Conservation (phyloP, 805 yeast species). For the Nakazawaea anatomiae region DNA sequence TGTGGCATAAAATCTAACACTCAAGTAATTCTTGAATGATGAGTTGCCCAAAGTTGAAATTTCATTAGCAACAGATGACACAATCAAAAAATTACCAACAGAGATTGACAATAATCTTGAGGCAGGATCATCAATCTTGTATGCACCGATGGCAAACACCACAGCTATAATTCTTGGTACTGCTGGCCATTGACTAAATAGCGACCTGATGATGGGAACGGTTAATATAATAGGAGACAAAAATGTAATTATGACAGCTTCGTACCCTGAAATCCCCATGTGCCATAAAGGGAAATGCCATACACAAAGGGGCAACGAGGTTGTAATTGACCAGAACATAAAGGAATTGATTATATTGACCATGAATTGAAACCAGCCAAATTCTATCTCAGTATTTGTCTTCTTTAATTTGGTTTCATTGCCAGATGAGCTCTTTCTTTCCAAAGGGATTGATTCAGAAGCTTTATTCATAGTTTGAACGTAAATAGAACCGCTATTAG, state of each 20-base stretch:
- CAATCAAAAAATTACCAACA: constrained; percentile 59
- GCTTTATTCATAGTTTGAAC: not conserved
- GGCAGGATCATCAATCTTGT: constrained; percentile 61
- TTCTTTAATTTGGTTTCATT: not conserved
- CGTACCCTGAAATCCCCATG: constrained; percentile 96
- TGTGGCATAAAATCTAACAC: constrained; percentile 37
- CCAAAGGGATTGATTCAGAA: too few relatives aligned
- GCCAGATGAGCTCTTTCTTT: too few relatives aligned
- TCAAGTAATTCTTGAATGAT: constrained; percentile 11
- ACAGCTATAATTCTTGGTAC: constrained; percentile 50
- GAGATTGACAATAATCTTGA: constrained; percentile 59
- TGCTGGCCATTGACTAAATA: constrained; percentile 41
- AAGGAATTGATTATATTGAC: constrained; percentile 57
- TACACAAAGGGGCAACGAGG: constrained; percentile 77
- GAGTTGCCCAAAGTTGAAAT: constrained; percentile 33
- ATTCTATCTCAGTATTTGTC: constrained; percentile 9
- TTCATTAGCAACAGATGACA: constrained; percentile 54
- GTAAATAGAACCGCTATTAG: constrained; percentile 6
- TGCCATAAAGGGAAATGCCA: constrained; percentile 99
- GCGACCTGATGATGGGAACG: constrained; percentile 26
- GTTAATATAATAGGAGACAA: constrained; percentile 51
- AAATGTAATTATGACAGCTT: constrained; percentile 56
- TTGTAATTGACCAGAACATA: constrained; percentile 78
- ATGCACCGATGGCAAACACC: constrained; percentile 71
- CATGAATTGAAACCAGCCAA: constrained; percentile 30